Conservation (phyloP, 2,329 filamentous ascomycete species). For the Ophiostoma ulmi region DNA sequence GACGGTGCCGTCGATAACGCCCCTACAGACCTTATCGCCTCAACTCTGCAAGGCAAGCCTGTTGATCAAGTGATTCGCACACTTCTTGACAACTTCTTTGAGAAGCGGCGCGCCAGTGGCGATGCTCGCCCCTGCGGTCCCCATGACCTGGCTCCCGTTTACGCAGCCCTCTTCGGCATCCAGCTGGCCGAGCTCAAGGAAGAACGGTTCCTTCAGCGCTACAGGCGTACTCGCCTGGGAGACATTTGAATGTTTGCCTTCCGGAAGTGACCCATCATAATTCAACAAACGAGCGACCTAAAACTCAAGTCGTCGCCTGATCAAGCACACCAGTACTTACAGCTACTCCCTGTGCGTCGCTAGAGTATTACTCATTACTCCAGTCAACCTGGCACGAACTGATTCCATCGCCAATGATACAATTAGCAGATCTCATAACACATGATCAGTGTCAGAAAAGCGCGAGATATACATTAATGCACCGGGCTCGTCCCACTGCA, state of each 20-base stretch:
- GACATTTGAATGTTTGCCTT: neutral
- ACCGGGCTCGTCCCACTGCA: too few relatives aligned
- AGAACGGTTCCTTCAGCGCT: neutral
- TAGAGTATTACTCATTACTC: too few relatives aligned
- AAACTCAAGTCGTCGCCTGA: too few relatives aligned
- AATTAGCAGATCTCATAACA: too few relatives aligned
- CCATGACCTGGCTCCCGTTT: neutral
- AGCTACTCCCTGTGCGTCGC: too few relatives aligned
- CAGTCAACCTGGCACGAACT: too few relatives aligned
- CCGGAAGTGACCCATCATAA: too few relatives aligned
- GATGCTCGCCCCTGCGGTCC: neutral
- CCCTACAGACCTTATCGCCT: neutral
- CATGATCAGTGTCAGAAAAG: too few relatives aligned
- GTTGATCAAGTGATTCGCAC: neutral
- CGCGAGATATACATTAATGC: too few relatives aligned
- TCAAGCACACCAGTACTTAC: too few relatives aligned
- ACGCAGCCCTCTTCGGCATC: neutral
- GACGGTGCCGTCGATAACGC: neutral
- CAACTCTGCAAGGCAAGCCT: neutral
- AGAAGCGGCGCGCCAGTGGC: slow-evolving; percentile 4
- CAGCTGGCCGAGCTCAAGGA: neutral
- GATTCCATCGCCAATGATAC: too few relatives aligned
- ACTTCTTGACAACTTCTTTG: neutral
- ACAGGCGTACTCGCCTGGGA: neutral
- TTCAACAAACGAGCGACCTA: neutral